Evolutionary conservation across 148 eudicot genomes (phyloP).

Genomic region (Selenicereus undatus): DNA sequence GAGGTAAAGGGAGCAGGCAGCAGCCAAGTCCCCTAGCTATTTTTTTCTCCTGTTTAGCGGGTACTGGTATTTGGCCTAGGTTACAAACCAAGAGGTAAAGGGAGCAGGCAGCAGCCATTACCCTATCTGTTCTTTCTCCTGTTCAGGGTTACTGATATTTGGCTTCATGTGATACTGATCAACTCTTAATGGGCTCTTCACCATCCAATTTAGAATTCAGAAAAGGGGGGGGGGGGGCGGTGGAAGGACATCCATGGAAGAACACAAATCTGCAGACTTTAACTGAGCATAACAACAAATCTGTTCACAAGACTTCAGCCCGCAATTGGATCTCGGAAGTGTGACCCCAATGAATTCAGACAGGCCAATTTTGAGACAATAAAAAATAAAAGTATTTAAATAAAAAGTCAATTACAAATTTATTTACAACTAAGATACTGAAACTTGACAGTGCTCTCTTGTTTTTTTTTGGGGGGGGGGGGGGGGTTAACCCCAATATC

Average conservation of each 20-base stretch:
- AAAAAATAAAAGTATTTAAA: too few relatives aligned
- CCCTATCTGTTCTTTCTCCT: not conserved
- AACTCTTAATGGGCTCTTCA: not conserved
- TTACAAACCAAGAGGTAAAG: not conserved
- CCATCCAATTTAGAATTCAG: not conserved
- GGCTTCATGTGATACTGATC: not conserved
- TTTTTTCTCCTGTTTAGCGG: not conserved
- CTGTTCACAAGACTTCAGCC: too few relatives aligned
- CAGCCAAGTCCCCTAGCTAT: not conserved
- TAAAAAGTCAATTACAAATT: too few relatives aligned
- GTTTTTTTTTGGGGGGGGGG: too few relatives aligned
- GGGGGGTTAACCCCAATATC: too few relatives aligned
- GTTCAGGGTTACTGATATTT: not conserved
- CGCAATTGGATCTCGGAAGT: too few relatives aligned
- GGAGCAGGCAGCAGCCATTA: not conserved
- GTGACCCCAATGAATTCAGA: too few relatives aligned
- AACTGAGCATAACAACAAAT: too few relatives aligned
- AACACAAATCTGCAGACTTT: not conserved
- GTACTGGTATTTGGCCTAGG: not conserved
- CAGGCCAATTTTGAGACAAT: too few relatives aligned
- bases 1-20: not conserved
- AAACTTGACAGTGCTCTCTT: too few relatives aligned
- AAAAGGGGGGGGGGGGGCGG: too few relatives aligned
- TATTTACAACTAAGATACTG: too few relatives aligned
- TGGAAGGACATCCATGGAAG: not conserved